Conservation (phyloP, 257 asterid species). For the Henckelia pumila region DNA sequence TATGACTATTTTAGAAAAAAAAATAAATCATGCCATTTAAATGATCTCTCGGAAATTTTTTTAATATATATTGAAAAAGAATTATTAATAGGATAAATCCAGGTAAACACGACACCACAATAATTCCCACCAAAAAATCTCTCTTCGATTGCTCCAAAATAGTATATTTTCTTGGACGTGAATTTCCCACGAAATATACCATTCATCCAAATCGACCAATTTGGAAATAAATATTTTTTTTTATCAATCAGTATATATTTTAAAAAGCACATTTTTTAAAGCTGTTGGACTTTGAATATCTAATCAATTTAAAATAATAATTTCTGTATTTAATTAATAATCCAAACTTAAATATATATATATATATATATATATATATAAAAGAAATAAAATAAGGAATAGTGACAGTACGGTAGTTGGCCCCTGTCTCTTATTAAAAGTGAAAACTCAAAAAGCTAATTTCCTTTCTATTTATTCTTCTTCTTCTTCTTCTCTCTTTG, state of each 20-base stretch:
- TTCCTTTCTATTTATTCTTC: neutral
- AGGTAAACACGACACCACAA: slow-evolving; percentile 8
- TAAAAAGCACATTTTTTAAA: too few relatives aligned
- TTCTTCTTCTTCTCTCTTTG: neutral
- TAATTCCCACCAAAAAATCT: slow-evolving; percentile 17
- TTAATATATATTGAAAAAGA: too few relatives aligned
- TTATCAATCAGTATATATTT: too few relatives aligned
- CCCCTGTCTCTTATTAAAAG: too few relatives aligned
- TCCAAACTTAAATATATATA: too few relatives aligned
- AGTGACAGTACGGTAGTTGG: too few relatives aligned
- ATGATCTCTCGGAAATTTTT: too few relatives aligned
- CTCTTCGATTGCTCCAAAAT: neutral
- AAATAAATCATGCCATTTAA: too few relatives aligned
- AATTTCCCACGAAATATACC: slow-evolving; percentile 4
- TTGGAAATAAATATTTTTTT: too few relatives aligned
- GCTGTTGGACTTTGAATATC: neutral
- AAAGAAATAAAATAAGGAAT: neutral
- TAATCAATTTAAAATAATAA: neutral
- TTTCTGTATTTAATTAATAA: too few relatives aligned
- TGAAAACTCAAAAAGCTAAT: too few relatives aligned
- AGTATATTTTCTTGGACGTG: slow-evolving; percentile 28
- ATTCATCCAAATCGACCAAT: neutral
- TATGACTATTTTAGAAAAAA: too few relatives aligned
- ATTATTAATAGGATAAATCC: slow-evolving; percentile 14
- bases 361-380: neutral